Evolutionary conservation across 2,329 filamentous ascomycete genomes (phyloP), one percentile per base, ranked within the genome.

Genomic region (Rutstroemia sp.): DNA sequence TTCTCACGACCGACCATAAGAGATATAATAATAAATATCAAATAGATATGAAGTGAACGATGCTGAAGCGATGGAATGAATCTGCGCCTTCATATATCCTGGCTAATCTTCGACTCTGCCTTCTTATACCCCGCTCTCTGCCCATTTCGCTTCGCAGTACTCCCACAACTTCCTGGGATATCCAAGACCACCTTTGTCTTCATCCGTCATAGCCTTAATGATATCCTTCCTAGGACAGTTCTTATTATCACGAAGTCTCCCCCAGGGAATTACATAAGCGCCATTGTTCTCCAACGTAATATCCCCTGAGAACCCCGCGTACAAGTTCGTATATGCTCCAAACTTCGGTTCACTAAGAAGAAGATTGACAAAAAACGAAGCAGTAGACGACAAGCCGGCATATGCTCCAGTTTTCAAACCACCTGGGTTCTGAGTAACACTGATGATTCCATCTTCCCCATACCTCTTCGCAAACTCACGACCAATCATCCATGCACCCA

Each of bases 251-350:
- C 52, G 52, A 70, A 61, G 41, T n/a, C 69, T 64, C 59, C 77
- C 77, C 73, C 74, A 80, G 1, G 77, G 77, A 47, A 75, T 69
- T 18, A 80, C 70, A 49, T 5, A 61, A 54, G 52, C 52, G 63
- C 61, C 50, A 61, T 59, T 62, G 23, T 44, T 21, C 19, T 51
- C 61, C 37, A 38, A 42, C 27, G 52, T 58, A 7, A 63, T 45
- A 4, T 61, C 50, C n/a, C 57, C 49, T 1, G 61, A 63, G 7
- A 63, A 48, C 1, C 49, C 62, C 14, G 60, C 60, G 48, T 59
- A 63, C 12, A 63, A 45, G 27, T 61, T 54, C 2, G 55, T 60
- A 41, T 59, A 60, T 5, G 58, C 60, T 2, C 62, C 62, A 42
- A 49, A 62, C 12, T 21, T 47, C 3, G 30, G 37, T 30, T 14